A percentile compares a stretch with the other conserved stretches of the same genome.
These are phyloP conservation scores for Wilhelminamyces savonicus DNA, from an alignment of 805 yeast genomes.

Conservation along the genomic window DNA sequence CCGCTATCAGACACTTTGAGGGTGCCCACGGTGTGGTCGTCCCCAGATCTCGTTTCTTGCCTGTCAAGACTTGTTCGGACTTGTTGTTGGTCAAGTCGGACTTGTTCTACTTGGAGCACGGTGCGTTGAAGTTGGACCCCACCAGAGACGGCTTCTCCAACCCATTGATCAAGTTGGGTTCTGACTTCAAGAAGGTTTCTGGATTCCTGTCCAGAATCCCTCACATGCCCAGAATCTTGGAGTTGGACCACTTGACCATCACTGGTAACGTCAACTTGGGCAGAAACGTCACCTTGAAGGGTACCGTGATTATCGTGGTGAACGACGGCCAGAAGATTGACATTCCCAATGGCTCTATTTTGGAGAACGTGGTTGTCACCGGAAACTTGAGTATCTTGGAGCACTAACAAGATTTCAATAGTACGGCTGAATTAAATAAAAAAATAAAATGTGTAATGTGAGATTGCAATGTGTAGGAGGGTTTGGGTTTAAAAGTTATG, in stretches of 20 bases:
- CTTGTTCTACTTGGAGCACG: slow-evolving; percentile 84
- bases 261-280: slow-evolving; percentile 95
- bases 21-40: slow-evolving; percentile 98
- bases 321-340: slow-evolving; percentile 96
- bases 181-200: slow-evolving; percentile 92
- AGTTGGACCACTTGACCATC: slow-evolving; percentile 93
- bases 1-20: slow-evolving; percentile 92
- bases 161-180: slow-evolving; percentile 93
- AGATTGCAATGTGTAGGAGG: too few relatives aligned
- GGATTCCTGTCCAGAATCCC: slow-evolving; percentile 86
- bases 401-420: too few relatives aligned
- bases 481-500: too few relatives aligned
- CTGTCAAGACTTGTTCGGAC: slow-evolving; percentile 97
- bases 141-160: slow-evolving; percentile 84
- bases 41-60: slow-evolving; percentile 95
- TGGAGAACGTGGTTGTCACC: slow-evolving; percentile 95
- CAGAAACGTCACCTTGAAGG: slow-evolving; percentile 83
- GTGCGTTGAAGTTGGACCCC: slow-evolving; percentile 79
- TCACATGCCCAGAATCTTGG: slow-evolving; percentile 93
- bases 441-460: too few relatives aligned
- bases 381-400: slow-evolving; percentile 94
- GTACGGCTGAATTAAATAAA: too few relatives aligned
- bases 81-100: slow-evolving; percentile 92
- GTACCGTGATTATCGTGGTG: slow-evolving; percentile 96
- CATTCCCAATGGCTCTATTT: slow-evolving; percentile 91